Percentiles rank a stretch among this genome's conserved stretches.
phyloP scores from a whole-genome alignment of 1,139 yeast genomes.

The Saccharomycopsis phalli region DNA sequence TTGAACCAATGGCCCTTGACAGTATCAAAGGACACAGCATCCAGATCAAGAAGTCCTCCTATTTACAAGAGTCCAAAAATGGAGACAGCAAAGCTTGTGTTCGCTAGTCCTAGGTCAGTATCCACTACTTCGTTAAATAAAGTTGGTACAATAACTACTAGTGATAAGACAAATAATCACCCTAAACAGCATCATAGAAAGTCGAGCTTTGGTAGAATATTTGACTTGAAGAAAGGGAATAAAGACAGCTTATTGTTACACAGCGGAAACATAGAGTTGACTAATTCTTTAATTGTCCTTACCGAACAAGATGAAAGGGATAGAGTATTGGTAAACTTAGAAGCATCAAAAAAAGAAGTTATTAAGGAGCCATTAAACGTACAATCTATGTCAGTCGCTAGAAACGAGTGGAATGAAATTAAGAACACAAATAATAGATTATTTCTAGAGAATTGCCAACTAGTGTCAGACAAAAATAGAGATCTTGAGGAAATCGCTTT shows the following conservation, averaged over 20 bases:
- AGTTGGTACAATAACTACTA: conserved; percentile 16
- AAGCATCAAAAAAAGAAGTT: too few species aligned
- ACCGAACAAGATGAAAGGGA: conserved; percentile 9
- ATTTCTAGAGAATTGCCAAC: conserved; percentile 13
- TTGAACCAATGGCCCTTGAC: conserved; percentile 46
- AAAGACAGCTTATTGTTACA: conserved; percentile 3
- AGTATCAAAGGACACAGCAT: conserved; percentile 5
- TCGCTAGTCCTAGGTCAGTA: conserved; percentile 10
- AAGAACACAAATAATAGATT: conserved; percentile 18
- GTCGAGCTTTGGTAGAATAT: conserved; percentile 10
- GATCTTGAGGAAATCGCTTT: conserved; percentile 4
- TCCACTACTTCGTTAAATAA: conserved; percentile 18
- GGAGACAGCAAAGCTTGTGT: background rate
- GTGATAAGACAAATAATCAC: conserved; percentile 2
- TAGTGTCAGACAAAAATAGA: background rate
- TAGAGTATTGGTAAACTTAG: background rate
- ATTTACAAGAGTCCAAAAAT: background rate
- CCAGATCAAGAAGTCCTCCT: conserved; percentile 16
- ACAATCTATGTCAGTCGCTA: conserved; percentile 7
- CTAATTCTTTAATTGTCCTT: conserved; percentile 16
- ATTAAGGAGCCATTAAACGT: conserved; percentile 2
- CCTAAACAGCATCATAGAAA: conserved; percentile 7
- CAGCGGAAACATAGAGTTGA: conserved; percentile 18
- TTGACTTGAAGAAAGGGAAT: conserved; percentile 4
- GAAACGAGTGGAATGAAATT: conserved; percentile 14